phyloP scores from a whole-genome alignment of 805 yeast genomes.

The Kodamaea kaohsiungensis region DNA sequence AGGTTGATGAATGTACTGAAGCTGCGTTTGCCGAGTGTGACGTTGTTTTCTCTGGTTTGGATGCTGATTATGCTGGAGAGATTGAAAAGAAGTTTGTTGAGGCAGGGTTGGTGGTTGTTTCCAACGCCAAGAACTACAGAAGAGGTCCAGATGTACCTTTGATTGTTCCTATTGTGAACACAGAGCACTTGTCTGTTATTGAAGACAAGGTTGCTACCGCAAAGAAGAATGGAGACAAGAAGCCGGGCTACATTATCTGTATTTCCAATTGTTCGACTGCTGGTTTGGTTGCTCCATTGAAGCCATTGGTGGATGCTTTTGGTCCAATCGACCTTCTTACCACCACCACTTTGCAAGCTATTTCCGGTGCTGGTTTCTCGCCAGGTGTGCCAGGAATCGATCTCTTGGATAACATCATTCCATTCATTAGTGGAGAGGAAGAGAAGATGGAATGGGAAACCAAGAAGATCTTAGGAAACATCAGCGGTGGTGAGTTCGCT shows the following conservation, averaged over 20 bases:
- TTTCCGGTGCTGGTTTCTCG: slow-evolving; percentile 97
- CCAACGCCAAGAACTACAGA: slow-evolving; percentile 96
- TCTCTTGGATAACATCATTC: slow-evolving; percentile 90
- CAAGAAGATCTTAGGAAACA: slow-evolving; percentile 81
- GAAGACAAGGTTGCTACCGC: slow-evolving; percentile 59
- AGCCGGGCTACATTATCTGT: slow-evolving; percentile 86
- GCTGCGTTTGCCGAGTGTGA: slow-evolving; percentile 85
- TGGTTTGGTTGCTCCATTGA: slow-evolving; percentile 93
- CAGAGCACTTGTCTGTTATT: slow-evolving; percentile 81
- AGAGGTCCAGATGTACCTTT: slow-evolving; percentile 85
- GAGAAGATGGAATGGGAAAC: slow-evolving; percentile 99
- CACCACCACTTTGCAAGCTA: slow-evolving; percentile 93
- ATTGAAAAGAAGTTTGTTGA: slow-evolving; percentile 84
- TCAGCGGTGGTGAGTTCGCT: slow-evolving; percentile 57
- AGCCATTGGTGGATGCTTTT: slow-evolving; percentile 85
- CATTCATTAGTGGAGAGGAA: slow-evolving; percentile 95
- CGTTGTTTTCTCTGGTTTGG: slow-evolving; percentile 91
- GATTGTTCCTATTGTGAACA: slow-evolving; percentile 92
- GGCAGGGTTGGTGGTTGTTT: slow-evolving; percentile 79
- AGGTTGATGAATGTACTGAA: slow-evolving; percentile 76
- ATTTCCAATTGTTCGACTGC: slow-evolving; percentile 99
- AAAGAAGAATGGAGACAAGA: slow-evolving; percentile 52
- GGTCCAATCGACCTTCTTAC: slow-evolving; percentile 90
- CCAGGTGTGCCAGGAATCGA: slow-evolving; percentile 98
- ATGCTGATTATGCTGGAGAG: slow-evolving; percentile 89